Evolutionary conservation across 345 rosid genomes (phyloP), one percentile per base, ranked within the genome.

Genomic region (Camelina sativa): DNA sequence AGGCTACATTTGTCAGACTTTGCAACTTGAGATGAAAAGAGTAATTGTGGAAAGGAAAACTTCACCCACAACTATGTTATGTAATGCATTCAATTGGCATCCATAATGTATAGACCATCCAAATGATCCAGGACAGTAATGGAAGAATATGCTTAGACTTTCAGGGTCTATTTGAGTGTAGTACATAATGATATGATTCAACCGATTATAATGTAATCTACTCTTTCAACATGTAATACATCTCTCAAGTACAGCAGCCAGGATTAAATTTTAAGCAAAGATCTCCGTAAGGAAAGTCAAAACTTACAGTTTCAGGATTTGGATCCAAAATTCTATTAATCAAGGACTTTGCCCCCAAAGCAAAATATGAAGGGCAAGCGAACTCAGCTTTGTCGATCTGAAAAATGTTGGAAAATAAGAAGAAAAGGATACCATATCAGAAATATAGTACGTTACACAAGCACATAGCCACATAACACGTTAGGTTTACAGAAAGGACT

Each of bases 341-440:
- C 79, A 94, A 85, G 22, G 92, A 79, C 80, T 87, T 94, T 38
- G 96, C 96, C 50, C 88, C 97, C 66, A 91, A 82, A 4, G 98
- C 93, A 82, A 91, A 90, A 87, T 91, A 90, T 46, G 96, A 82
- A 40, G 98, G 97, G 72, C 92, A 90, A 62, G 95, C 82, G 77
- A 87, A 94, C 12, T 91, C 96, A 61, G 95, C 98, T 65, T 38
- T 85, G 62, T 89, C 91, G 51, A 94, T 87, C 98, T 94, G 89
- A 82, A 78, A n/a, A 67, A 53, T 23, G 10, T 35, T 69, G 67
- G 10, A 41, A 19, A 23, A 41, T 0, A 50, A 38, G 41, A 17
- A 59, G 69, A 57, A 58, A 78, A 44, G 25, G 34, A 73, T 53
- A 61, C 35, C 16, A 53, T 47, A 38, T 68, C 54, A 69, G 59